phyloP scores from a whole-genome alignment of 768 basidiomycete genomes.

The Termitomyces sp. region DNA sequence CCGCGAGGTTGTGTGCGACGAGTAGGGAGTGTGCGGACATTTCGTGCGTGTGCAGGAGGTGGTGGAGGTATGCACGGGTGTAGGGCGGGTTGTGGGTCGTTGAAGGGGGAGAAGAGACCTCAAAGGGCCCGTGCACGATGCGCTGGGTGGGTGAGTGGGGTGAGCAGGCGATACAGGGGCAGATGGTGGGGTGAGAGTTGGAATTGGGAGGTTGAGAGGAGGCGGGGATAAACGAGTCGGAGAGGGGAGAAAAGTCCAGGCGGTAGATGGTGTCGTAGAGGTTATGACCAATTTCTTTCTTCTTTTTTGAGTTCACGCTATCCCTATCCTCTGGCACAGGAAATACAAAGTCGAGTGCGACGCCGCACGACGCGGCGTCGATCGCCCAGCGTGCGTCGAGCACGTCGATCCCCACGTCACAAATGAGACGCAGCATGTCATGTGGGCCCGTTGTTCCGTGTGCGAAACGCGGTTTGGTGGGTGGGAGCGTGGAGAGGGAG shows the following conservation, averaged over 20 bases:
- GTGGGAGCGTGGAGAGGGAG: constrained; percentile 55
- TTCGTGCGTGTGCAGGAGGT: constrained; percentile 66
- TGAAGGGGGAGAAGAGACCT: not conserved
- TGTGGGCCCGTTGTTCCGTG: constrained; percentile 62
- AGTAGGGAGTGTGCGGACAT: constrained; percentile 83
- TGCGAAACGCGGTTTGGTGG: constrained; percentile 59
- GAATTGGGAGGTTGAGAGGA: not conserved
- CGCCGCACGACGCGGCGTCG: constrained; percentile 60
- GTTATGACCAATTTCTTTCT: constrained; percentile 52
- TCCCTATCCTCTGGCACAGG: no score
- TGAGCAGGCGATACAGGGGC: constrained; percentile 56
- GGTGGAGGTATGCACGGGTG: constrained; percentile 1
- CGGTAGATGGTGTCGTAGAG: constrained; percentile 58
- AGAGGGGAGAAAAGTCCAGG: constrained; percentile 55
- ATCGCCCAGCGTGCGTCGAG: constrained; percentile 76
- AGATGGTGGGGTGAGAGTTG: constrained; percentile 21
- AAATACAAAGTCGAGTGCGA: constrained; percentile 79
- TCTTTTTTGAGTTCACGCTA: no score
- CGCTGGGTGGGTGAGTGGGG: constrained; percentile 31
- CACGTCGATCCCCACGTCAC: constrained; percentile 65
- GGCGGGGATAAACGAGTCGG: constrained; percentile 32
- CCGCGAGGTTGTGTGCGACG: constrained; percentile 68
- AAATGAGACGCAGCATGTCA: constrained; percentile 65
- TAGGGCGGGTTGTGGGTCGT: not conserved
- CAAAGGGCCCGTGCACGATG: constrained; percentile 45